These are phyloP conservation scores for Cicer yamashitae DNA, from an alignment of 306 rosid genomes.

Conservation along the genomic window DNA sequence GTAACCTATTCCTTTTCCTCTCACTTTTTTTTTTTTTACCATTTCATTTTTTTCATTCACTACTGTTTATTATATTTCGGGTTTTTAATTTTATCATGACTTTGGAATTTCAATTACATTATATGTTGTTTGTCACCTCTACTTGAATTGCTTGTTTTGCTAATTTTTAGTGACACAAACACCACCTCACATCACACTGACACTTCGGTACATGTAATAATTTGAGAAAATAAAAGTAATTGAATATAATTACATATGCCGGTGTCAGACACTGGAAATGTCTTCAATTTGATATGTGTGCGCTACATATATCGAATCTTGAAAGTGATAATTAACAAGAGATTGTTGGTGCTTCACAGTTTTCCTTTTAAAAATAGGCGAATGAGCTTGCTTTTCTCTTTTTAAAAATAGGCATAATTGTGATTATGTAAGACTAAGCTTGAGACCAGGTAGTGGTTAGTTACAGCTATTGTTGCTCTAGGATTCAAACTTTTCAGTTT, in stretches of 20 bases:
- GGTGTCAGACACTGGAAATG: not conserved
- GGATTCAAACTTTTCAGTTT: not conserved
- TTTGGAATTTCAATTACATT: not conserved
- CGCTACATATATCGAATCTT: too few relatives aligned
- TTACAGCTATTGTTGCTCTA: not conserved
- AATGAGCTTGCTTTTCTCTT: not conserved
- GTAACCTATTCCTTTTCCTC: conserved; percentile 35
- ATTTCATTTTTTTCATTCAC: conserved; percentile 4
- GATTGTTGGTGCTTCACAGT: not conserved
- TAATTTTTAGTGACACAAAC: conserved; percentile 8
- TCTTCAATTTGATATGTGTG: not conserved
- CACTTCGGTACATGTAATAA: not conserved
- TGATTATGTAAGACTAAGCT: conserved; percentile 1
- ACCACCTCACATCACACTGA: not conserved
- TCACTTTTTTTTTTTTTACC: not conserved
- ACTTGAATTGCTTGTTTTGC: conserved; percentile 1
- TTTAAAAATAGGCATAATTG: not conserved
- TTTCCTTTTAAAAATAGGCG: not conserved
- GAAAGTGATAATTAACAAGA: not conserved
- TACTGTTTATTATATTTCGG: not conserved
- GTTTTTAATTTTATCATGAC: not conserved
- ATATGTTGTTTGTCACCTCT: conserved; percentile 8
- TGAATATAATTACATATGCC: not conserved
- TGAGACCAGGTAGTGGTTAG: not conserved
- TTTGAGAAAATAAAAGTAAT: not conserved